Base-by-base conservation (phyloP, 306 rosid species). In the Lathyrus oleraceus region DNA sequence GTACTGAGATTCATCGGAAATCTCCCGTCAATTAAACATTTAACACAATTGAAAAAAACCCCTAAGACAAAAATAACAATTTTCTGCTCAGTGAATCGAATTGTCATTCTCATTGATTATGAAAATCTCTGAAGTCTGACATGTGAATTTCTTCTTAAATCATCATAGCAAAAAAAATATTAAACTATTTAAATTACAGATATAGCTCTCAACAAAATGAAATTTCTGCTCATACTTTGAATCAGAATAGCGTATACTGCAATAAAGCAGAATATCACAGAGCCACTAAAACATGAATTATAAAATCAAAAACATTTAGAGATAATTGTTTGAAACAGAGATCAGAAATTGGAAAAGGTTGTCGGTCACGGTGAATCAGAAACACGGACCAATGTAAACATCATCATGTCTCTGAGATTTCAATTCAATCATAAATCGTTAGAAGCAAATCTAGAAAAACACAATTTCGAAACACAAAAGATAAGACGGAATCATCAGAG, bases 171-270 rank as follows among this genome's bases (percentile, higher is more conserved):
- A n/a, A n/a, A n/a, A n/a, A n/a, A n/a, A n/a, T n/a, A n/a, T n/a
- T n/a, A n/a, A n/a, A n/a, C n/a, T n/a, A n/a, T n/a, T n/a, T n/a
- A n/a, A n/a, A n/a, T n/a, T n/a, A n/a, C n/a, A n/a, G n/a, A n/a
- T n/a, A n/a, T 1, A 4, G 84, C 96, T 79, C 97, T 86, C 95
- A 88, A 82, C 0, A 4, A 0, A 4, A n/a, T 51, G 4, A 71
- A 42, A 0, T 61, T 4, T 85, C 86, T 54, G 40, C 74, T 84
- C 88, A 87, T 16, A 1, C 1, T 1, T 3, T 39, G 30, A 57
- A 63, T 88, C 96, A 16, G 94, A 88, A 91, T 91, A 88, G 96
- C 91, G 88, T 87, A 91, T 87, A 87, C 72, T 71, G 91, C 96
- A 65, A 27, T 61, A 0, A 20, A 60, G 96, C 93, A 82, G 42